Percentiles rank a stretch among this genome's conserved stretches.
Evolutionary conservation across 169 alveolate species (phyloP).

Genomic region (Eimeria sp.): DNA sequence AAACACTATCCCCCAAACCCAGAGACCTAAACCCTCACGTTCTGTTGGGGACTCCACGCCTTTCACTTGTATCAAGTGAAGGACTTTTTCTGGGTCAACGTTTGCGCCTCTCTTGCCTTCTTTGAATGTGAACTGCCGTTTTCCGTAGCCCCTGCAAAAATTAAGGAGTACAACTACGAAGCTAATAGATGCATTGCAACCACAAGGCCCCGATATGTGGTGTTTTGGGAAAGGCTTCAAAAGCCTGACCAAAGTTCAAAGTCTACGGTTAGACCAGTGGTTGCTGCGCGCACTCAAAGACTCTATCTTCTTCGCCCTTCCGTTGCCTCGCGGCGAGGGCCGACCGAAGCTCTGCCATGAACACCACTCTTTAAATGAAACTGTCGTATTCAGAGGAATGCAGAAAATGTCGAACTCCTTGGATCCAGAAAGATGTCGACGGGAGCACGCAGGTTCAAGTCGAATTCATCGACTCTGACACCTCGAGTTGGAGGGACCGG

Average conservation of each 20-base stretch:
- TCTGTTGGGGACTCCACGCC: conserved; percentile 71
- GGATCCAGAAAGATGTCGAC: not conserved
- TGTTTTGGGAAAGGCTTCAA: not conserved
- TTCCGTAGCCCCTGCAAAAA: conserved; percentile 71
- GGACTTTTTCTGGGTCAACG: conserved; percentile 13
- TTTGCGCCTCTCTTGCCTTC: conserved; percentile 57
- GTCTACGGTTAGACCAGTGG: not conserved
- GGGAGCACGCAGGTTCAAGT: not conserved
- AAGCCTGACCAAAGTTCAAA: not conserved
- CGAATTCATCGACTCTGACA: not conserved
- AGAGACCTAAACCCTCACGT: conserved; percentile 22
- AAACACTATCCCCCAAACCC: conserved; percentile 36
- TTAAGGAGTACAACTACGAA: not conserved
- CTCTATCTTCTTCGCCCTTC: conserved; percentile 54
- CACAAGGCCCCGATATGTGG: not conserved
- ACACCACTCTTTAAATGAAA: not conserved
- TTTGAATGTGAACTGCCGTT: conserved; percentile 19
- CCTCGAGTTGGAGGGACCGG: not conserved
- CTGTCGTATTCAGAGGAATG: not conserved
- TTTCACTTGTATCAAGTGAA: not conserved
- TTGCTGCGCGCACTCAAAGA: conserved; percentile 18
- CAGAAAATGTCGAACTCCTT: not conserved
- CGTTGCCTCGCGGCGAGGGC: conserved; percentile 40
- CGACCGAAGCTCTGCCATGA: conserved; percentile 26
- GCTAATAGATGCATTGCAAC: not conserved